A percentile compares a stretch with the other conserved stretches of the same genome.
These are phyloP conservation scores for Salix koriyanagi DNA, from an alignment of 345 rosid genomes.

Conservation along the genomic window DNA sequence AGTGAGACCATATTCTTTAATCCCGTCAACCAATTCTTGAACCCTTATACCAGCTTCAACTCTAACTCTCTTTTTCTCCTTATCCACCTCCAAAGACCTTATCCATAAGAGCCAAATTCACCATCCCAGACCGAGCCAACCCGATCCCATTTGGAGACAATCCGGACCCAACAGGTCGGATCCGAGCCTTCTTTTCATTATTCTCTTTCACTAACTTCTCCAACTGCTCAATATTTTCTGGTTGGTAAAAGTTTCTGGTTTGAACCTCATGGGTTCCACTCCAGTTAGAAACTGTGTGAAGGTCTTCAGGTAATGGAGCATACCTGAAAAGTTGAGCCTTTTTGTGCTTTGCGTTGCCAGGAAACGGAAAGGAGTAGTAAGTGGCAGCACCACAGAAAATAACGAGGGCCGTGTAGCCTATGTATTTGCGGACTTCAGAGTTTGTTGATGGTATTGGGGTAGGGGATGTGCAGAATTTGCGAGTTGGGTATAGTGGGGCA, in stretches of 20 bases:
- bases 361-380: constrained; percentile 83
- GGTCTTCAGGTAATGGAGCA: constrained; percentile 91
- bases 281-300: constrained; percentile 93
- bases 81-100: constrained; percentile 74
- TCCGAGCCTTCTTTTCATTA: constrained; percentile 48
- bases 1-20: constrained; percentile 71
- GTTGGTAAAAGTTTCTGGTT: constrained; percentile 82
- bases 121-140: constrained; percentile 84
- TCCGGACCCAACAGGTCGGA: constrained; percentile 93
- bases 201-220: constrained; percentile 64
- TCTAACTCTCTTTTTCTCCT: constrained; percentile 68
- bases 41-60: constrained; percentile 93
- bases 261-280: constrained; percentile 98
- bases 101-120: constrained; percentile 81
- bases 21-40: constrained; percentile 81
- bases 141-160: constrained; percentile 91
- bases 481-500: constrained; percentile 17
- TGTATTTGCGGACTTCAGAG: constrained; percentile 65
- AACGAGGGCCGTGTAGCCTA: constrained; percentile 79
- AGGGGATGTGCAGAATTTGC: constrained; percentile 43
- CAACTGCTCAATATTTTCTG: constrained; percentile 60
- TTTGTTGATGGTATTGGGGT: constrained; percentile 50
- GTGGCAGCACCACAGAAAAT: constrained; percentile 76
- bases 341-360: constrained; percentile 76
- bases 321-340: constrained; percentile 86